Base-by-base conservation (phyloP, 768 basidiomycete genomes). In the Trametes cubensis region DNA sequence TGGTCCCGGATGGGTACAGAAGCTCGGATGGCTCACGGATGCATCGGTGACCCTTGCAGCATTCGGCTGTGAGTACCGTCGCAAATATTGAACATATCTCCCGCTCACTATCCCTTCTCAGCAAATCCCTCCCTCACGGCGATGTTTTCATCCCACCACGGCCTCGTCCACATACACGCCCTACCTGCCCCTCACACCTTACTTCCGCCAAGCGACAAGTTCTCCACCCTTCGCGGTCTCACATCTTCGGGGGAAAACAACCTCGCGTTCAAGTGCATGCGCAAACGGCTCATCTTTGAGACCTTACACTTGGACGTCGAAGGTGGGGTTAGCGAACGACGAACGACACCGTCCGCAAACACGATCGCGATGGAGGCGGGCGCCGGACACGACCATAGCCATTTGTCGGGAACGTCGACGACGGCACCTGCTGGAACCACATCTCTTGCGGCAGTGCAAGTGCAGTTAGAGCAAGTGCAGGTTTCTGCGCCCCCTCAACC, bases 231-330 rank as follows among this genome's bases (percentile, higher is more conserved):
- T 47, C 88, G 96, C 13, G 95, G 94, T 14, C 78, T 96, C 50
- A 83, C 83, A 46, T 81, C 83, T 2, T 81, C 84, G 23, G 91
- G 95, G 8, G 95, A 98, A 73, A 98, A 98, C 75, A 98, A 98
- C 69, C 81, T 99, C 8, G 94, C 90, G 14, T 99, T 98, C 82
- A 91, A 88, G 72, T 90, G 92, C 70, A 97, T 88, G 69, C 80
- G 95, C 67, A 94, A 91, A 71, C 79, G 94, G 52, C 80, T 98
- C 59, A 77, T 95, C 21, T 85, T 98, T 67, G 96, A 98, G 77
- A 98, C 94, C 25, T 78, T 98, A 61, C 94, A 96, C 74, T 78
- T 96, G 25, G 88, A 90, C 71, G 78, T 92, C 40, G 91, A 95
- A 72, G 89, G 94, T n/a, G 90, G 94, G 17, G 85, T 93, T 26